A percentile compares a stretch with the other conserved stretches of the same genome.
phyloP scores from a whole-genome alignment of 2,329 filamentous ascomycete species.

The Fusarium kyushuense region DNA sequence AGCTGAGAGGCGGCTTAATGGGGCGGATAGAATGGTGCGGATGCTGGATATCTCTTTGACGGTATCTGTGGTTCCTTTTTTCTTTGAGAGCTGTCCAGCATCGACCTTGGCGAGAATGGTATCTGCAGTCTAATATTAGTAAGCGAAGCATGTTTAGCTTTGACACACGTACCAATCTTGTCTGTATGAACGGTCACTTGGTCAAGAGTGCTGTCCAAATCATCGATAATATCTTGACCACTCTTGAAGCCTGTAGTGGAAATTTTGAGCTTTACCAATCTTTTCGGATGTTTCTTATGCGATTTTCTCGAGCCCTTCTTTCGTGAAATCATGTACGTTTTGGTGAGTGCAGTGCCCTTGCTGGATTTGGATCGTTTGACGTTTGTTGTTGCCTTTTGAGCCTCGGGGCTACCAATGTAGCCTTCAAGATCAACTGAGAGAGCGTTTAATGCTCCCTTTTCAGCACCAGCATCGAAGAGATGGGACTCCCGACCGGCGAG shows the following conservation, averaged over 20 bases:
- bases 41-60: slow-evolving; percentile 7
- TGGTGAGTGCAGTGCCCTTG: not conserved
- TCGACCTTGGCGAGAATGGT: slow-evolving; percentile 6
- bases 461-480: not conserved
- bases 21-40: not conserved
- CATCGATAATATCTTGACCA: not conserved
- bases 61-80: not conserved
- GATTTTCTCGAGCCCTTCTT: not conserved
- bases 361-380: not conserved
- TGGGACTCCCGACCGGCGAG: not conserved
- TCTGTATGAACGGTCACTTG: not conserved
- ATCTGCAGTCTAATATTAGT: not conserved
- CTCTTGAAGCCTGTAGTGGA: slow-evolving; percentile 4
- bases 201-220: slow-evolving; percentile 6
- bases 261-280: not conserved
- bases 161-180: not conserved
- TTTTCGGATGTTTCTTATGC: not conserved
- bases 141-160: not conserved
- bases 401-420: not conserved
- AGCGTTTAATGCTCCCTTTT: not conserved
- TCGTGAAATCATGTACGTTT: not conserved
- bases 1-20: not conserved
- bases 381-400: not conserved
- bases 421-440: not conserved
- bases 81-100: not conserved